Evolutionary conservation across 164 flowering plant species (phyloP), one percentile per base, ranked within the genome.

Genomic region (Saururus chinensis): DNA sequence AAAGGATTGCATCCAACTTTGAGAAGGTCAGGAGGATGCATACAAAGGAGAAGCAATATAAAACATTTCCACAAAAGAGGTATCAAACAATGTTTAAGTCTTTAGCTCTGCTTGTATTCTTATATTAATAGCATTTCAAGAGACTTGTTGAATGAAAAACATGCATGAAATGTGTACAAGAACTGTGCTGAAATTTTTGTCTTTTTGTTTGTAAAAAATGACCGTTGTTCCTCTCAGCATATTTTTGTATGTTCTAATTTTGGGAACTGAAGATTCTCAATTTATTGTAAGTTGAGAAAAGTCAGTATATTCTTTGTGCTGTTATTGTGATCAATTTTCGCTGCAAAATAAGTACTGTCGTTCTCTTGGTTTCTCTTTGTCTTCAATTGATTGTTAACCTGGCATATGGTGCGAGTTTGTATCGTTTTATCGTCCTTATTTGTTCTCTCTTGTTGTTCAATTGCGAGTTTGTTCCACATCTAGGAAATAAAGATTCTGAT

Each of bases 1-100:
- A 24, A 41, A 66, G 51, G 51, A 68, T 92, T 68, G 92, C 92
- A 49, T 75, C 77, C 23, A 82, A 75, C 26, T 78, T 83, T 68
- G 79, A 69, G 45, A 84, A 77, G 68, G 63, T 74, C 21, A 82
- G 70, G 67, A 77, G 62, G 25, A 61, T 74, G 45, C 63, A 63
- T 67, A 24, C 70, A 52, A 76, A 88, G 85, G 83, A 79, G 25
- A 53, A 41, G 5, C 37, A 30, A 2, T 30, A 23, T 54, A 16
- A 23, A 51, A 51, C 17, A 16, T 37, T 4, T 56, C 49, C 49
- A 45, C 14, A 22, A 37, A 9, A 11, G 26, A 22, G 56, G 40
- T n/a, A 51, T 25, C 48, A 40, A 20, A 59, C 21, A 23, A 62
- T 65, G 51, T 24, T 22, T 25, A 20, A 11, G 5, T 21, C 13